Base-by-base conservation (phyloP, 805 yeast genomes). In the Komagataella mondaviorum region DNA sequence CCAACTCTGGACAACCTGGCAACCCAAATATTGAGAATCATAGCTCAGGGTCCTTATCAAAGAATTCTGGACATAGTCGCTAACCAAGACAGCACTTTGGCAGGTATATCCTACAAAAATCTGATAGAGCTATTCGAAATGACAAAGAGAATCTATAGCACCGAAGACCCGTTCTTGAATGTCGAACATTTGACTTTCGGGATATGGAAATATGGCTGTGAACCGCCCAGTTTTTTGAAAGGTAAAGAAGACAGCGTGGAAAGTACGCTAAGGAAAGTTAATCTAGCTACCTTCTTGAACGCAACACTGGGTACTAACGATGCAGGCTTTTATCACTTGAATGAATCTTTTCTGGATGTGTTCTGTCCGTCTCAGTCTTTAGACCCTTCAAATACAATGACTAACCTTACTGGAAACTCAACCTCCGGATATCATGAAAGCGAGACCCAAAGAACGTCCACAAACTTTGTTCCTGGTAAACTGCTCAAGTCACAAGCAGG, bases 231-330 rank as follows among this genome's bases (percentile, higher is more conserved):
- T 23, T 71, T 81, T 61, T 70, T 83, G 56, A 71, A 73, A 55
- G 80, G 78, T 50, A 75, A 80, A 53, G 88, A 81, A 57, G 83
- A 80, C 54, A 73, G 80, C 49, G 68, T 80, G 52, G 78, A 75
- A 62, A 72, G 79, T 45, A 81, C 93, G 0, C 65, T 91, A 39
- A 80, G 95, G 53, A 86, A 91, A 58, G 86, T 89, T 1, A 93
- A 93, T 59, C 67, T 93, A 55, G 87, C 96, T 0, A 88, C 96
- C 0, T 93, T 88, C 61, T 69, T 89, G 45, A 77, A 89, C n/a
- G 93, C 96, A 0, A 79, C 93, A 1, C 72, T 90, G 53, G 96
- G 96, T 48, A 73, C 87, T 16, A 76, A 85, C 50, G 93, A 88
- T 54, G 83, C 87, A 48, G 98, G 97, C 1, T 88, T 93, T 63